A percentile compares a stretch with the other conserved stretches of the same genome.
Conservation (phyloP, 768 basidiomycete genomes). For the Phanerochaete sordida region DNA sequence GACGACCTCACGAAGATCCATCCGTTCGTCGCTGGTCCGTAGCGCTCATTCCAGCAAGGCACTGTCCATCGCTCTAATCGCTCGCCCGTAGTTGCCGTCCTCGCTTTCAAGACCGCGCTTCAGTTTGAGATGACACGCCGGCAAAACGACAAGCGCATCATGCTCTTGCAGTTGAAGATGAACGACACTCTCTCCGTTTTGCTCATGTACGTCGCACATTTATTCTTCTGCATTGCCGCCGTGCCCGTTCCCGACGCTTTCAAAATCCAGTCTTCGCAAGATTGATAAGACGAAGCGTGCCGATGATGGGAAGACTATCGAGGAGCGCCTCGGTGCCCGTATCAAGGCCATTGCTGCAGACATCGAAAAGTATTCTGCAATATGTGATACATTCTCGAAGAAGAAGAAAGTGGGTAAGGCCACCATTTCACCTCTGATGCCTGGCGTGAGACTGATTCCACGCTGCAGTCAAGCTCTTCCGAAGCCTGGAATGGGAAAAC, state of each 20-base stretch:
- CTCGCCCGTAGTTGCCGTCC: neutral
- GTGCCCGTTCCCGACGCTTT: neutral
- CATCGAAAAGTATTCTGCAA: conserved; percentile 4
- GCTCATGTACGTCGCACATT: neutral
- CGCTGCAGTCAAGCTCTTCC: conserved; percentile 13
- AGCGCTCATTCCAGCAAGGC: neutral
- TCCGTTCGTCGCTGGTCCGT: conserved; percentile 4
- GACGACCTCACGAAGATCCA: conserved; percentile 10
- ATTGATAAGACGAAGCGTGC: neutral
- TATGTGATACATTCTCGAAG: conserved; percentile 2
- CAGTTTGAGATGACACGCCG: conserved; percentile 3
- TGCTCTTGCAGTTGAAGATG: conserved; percentile 2
- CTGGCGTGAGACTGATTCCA: neutral
- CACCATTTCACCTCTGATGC: neutral
- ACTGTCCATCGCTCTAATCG: neutral
- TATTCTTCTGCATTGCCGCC: no score
- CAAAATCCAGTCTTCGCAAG: neutral
- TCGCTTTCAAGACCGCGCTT: conserved; percentile 5
- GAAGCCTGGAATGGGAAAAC: conserved; percentile 8
- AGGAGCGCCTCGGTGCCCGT: neutral
- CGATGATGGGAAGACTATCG: neutral
- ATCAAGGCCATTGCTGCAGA: neutral
- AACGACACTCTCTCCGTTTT: conserved; percentile 3
- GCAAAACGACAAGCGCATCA: conserved; percentile 2
- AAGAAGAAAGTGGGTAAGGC: neutral